A percentile compares a stretch with the other conserved stretches of the same genome.
These are phyloP conservation scores for Paratinospora sagittata DNA, from an alignment of 164 flowering plant species.

Conservation along the genomic window DNA sequence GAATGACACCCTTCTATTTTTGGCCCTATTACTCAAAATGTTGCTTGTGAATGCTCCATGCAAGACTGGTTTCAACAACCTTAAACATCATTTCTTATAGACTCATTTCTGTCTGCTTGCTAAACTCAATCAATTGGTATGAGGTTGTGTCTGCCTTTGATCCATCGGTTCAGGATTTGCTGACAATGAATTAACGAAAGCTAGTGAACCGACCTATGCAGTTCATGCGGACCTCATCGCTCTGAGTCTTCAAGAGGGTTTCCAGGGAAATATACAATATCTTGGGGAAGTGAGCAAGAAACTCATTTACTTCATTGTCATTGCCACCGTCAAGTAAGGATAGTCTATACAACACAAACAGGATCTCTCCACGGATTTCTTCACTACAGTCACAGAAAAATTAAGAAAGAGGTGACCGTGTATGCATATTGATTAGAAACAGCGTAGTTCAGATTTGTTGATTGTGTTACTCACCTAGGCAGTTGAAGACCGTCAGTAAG, in stretches of 20 bases:
- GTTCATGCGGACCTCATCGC: slow-evolving; percentile 75
- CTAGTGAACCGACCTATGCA: slow-evolving; percentile 53
- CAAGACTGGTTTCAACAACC: background rate
- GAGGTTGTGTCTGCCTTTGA: too few relatives aligned
- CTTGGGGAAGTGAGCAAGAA: slow-evolving; percentile 41
- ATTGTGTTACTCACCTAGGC: slow-evolving; percentile 72
- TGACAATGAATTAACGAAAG: background rate
- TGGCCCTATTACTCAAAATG: background rate
- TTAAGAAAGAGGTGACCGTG: background rate
- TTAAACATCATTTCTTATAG: background rate
- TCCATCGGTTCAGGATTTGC: background rate
- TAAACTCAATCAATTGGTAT: too few relatives aligned
- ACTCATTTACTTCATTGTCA: slow-evolving; percentile 28
- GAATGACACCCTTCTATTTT: too few relatives aligned
- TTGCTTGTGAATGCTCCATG: background rate
- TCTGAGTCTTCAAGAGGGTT: slow-evolving; percentile 74
- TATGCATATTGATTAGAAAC: background rate
- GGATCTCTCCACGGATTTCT: slow-evolving; percentile 78
- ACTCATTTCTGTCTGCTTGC: too few relatives aligned
- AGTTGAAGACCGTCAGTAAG: slow-evolving; percentile 67
- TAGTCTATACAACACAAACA: slow-evolving; percentile 72
- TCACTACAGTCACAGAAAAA: slow-evolving; percentile 60
- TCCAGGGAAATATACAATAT: slow-evolving; percentile 59
- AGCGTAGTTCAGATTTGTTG: background rate
- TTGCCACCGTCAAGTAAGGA: slow-evolving; percentile 29